Evolutionary conservation across 2,329 filamentous ascomycete genomes (phyloP).

Genomic region (Sphaerulina musiva): DNA sequence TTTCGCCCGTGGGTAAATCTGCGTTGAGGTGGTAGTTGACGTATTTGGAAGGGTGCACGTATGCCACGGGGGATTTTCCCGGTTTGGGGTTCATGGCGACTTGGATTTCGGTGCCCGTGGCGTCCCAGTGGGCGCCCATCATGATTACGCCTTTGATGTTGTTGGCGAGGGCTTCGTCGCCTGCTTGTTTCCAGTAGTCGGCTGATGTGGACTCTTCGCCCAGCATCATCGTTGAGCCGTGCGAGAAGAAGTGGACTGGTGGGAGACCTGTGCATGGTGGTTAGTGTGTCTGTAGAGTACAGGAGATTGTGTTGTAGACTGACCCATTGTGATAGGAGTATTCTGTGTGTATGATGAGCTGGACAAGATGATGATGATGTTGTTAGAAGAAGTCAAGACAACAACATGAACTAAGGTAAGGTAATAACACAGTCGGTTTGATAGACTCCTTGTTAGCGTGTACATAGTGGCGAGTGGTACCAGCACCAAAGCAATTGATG

Average conservation of each 20-base stretch:
- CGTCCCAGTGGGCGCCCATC: constrained; percentile 66
- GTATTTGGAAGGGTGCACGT: constrained; percentile 61
- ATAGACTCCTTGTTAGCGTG: too few relatives aligned
- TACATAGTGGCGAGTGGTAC: too few relatives aligned
- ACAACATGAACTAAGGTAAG: too few relatives aligned
- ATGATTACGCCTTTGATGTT: constrained; percentile 58
- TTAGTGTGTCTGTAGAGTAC: too few relatives aligned
- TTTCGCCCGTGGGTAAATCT: constrained; percentile 49
- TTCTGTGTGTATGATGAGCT: too few relatives aligned
- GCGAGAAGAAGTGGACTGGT: constrained; percentile 61
- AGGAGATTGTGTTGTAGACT: too few relatives aligned
- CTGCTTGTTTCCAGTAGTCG: constrained; percentile 59
- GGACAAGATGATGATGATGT: too few relatives aligned
- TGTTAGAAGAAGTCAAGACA: too few relatives aligned
- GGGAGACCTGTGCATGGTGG: constrained; percentile 29
- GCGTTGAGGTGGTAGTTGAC: constrained; percentile 55
- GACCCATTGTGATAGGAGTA: too few relatives aligned
- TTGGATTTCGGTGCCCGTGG: constrained; percentile 50
- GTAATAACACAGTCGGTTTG: too few relatives aligned
- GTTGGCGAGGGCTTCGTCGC: constrained; percentile 55
- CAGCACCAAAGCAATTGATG: too few relatives aligned
- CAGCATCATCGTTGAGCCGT: constrained; percentile 67
- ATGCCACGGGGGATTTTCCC: constrained; percentile 57
- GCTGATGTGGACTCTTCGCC: constrained; percentile 58
- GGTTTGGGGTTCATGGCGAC: constrained; percentile 56